phyloP scores from a whole-genome alignment of 805 yeast genomes.

The Ogataea sp. region DNA sequence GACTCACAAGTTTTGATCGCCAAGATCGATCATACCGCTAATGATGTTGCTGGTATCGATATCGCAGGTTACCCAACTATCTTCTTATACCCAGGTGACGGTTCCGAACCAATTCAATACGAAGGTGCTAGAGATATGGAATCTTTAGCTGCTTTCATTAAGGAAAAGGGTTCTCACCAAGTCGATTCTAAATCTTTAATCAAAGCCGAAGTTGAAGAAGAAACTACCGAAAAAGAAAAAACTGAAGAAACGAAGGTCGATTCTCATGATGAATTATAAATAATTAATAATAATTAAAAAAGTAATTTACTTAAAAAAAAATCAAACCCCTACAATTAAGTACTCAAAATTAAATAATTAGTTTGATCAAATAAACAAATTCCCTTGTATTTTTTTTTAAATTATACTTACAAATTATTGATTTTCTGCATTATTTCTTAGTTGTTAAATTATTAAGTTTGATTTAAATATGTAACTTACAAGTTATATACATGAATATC shows the following conservation, averaged over 20 bases:
- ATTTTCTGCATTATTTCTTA: no score
- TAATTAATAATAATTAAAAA: not conserved
- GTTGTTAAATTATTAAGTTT: no score
- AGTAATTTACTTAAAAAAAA: not conserved
- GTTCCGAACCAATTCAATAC: slow-evolving; percentile 56
- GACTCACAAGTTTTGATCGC: slow-evolving; percentile 63
- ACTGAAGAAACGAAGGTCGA: slow-evolving; percentile 21
- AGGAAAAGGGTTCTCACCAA: slow-evolving; percentile 54
- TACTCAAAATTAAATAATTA: not conserved
- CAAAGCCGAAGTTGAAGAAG: slow-evolving; percentile 7
- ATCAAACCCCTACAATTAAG: not conserved
- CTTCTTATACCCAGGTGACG: slow-evolving; percentile 81
- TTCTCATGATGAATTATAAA: slow-evolving; percentile 16
- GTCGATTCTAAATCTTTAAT: slow-evolving; percentile 44
- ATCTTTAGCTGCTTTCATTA: slow-evolving; percentile 60
- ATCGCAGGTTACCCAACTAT: slow-evolving; percentile 91
- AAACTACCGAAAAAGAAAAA: slow-evolving; percentile 13
- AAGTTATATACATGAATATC: no score
- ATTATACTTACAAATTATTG: no score
- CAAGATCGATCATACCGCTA: slow-evolving; percentile 80
- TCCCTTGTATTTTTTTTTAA: not conserved
- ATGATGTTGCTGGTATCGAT: slow-evolving; percentile 71
- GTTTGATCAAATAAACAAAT: no score
- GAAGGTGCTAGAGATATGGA: slow-evolving; percentile 70
- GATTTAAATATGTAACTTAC: no score